Evolutionary conservation across 495 filamentous ascomycete genomes (phyloP).

Genomic region (Penicillium canescens): DNA sequence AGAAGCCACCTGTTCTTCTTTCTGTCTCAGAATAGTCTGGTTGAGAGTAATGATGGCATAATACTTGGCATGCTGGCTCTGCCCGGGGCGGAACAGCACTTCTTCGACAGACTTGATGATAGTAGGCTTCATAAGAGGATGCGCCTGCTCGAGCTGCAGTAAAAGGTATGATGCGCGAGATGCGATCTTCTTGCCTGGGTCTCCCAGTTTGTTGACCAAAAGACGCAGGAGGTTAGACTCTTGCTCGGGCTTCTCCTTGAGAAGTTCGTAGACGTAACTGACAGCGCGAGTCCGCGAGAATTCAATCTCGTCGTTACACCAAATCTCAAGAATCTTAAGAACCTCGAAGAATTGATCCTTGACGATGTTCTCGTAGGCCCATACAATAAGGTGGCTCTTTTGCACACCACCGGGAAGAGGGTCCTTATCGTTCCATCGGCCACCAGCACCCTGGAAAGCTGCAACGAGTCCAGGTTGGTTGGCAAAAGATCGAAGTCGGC

Average conservation of each 20-base stretch:
- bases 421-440: conserved; percentile 65
- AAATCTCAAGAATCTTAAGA: conserved; percentile 82
- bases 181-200: conserved; percentile 89
- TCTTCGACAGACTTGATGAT: conserved; percentile 87
- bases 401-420: conserved; percentile 68
- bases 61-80: conserved; percentile 86
- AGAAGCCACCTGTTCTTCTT: conserved; percentile 79
- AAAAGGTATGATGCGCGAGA: conserved; percentile 89
- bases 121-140: conserved; percentile 89
- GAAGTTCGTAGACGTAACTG: conserved; percentile 82
- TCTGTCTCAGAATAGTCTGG: conserved; percentile 85
- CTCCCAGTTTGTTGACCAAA: conserved; percentile 93
- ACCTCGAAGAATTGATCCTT: conserved; percentile 91
- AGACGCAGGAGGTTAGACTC: conserved; percentile 90
- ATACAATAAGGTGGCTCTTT: conserved; percentile 75
- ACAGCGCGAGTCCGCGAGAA: conserved; percentile 83
- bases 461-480: conserved; percentile 74
- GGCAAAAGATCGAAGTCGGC: conserved; percentile 77
- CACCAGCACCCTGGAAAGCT: conserved; percentile 57
- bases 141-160: conserved; percentile 81
- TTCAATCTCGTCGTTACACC: conserved; percentile 92
- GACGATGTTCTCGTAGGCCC: conserved; percentile 94
- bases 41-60: conserved; percentile 96
- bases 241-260: conserved; percentile 96
- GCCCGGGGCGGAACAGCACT: conserved; percentile 81